Percentiles rank a stretch among this genome's conserved stretches.
phyloP scores from a whole-genome alignment of 495 filamentous ascomycete species.

The Penicillium canescens region DNA sequence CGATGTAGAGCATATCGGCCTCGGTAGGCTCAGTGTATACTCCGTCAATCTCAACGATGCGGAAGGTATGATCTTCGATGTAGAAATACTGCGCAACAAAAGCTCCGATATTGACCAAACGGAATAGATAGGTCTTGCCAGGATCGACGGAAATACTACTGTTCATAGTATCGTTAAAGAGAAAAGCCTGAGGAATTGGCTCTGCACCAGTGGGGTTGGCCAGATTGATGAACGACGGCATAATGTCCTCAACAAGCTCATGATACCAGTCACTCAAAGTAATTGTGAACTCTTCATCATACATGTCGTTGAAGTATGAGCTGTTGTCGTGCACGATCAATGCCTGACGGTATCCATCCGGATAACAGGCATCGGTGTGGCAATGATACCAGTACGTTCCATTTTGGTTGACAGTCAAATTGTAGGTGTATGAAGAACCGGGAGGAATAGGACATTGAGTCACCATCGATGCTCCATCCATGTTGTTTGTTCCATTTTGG shows the following conservation, averaged over 20 bases:
- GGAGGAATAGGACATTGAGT: slow-evolving; percentile 70
- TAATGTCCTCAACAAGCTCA: slow-evolving; percentile 44
- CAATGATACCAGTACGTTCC: slow-evolving; percentile 88
- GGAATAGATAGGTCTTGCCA: slow-evolving; percentile 78
- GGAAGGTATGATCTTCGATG: slow-evolving; percentile 70
- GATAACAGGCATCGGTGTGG: slow-evolving; percentile 67
- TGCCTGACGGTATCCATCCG: slow-evolving; percentile 72
- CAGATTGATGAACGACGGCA: slow-evolving; percentile 44
- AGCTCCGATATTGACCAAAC: slow-evolving; percentile 72
- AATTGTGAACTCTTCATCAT: slow-evolving; percentile 65
- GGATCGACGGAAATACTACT: slow-evolving; percentile 61
- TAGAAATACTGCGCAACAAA: slow-evolving; percentile 78
- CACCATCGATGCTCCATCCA: slow-evolving; percentile 72
- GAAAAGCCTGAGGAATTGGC: slow-evolving; percentile 49
- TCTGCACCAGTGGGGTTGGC: slow-evolving; percentile 56
- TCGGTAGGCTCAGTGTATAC: slow-evolving; percentile 56
- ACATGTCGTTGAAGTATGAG: slow-evolving; percentile 58
- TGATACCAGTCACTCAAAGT: slow-evolving; percentile 69
- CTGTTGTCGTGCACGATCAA: slow-evolving; percentile 70
- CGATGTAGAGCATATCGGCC: slow-evolving; percentile 63
- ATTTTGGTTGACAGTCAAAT: slow-evolving; percentile 75
- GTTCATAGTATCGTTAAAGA: slow-evolving; percentile 60
- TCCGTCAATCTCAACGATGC: slow-evolving; percentile 57
- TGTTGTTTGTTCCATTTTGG: slow-evolving; percentile 65
- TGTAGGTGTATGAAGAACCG: slow-evolving; percentile 66